A percentile compares a stretch with the other conserved stretches of the same genome.
These are phyloP conservation scores for Sphagnum contortum DNA, from an alignment of 225 moss, liverwort and hornwort species.

Conservation along the genomic window DNA sequence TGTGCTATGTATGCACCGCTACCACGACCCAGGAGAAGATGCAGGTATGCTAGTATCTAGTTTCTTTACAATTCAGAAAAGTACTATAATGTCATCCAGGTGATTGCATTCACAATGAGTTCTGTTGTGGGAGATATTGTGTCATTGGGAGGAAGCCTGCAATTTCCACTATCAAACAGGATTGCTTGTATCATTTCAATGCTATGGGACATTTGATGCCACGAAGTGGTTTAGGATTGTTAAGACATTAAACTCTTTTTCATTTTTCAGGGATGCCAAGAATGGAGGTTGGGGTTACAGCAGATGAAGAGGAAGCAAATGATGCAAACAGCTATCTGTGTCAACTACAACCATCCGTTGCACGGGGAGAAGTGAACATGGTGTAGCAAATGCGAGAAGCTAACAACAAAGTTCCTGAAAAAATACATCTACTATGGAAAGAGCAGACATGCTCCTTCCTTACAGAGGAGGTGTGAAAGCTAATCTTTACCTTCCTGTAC, in stretches of 20 bases:
- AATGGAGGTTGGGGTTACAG: constrained; percentile 22
- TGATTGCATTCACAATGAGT: too few relatives aligned
- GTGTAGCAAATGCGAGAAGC: constrained; percentile 45
- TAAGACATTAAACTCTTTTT: too few relatives aligned
- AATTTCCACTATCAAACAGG: too few relatives aligned
- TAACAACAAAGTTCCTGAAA: constrained; percentile 70
- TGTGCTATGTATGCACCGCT: constrained; percentile 77
- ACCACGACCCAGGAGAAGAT: constrained; percentile 76
- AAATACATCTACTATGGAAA: constrained; percentile 81
- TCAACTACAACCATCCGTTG: constrained; percentile 73
- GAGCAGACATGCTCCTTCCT: constrained; percentile 69
- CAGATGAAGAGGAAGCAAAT: constrained; percentile 57
- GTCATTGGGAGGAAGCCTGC: too few relatives aligned
- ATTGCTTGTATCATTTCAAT: too few relatives aligned
- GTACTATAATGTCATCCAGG: too few relatives aligned
- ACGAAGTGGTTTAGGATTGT: too few relatives aligned
- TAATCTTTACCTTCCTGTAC: too few relatives aligned
- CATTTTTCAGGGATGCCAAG: constrained; percentile 40
- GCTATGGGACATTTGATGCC: too few relatives aligned
- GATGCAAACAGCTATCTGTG: constrained; percentile 51
- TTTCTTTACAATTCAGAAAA: too few relatives aligned
- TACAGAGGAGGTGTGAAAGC: constrained; percentile 52
- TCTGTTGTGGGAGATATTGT: too few relatives aligned
- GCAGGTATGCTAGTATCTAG: constrained; percentile 29
- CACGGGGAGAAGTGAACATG: constrained; percentile 65